phyloP scores from a whole-genome alignment of 805 yeast species.

The Scheffersomyces coipomensis region DNA sequence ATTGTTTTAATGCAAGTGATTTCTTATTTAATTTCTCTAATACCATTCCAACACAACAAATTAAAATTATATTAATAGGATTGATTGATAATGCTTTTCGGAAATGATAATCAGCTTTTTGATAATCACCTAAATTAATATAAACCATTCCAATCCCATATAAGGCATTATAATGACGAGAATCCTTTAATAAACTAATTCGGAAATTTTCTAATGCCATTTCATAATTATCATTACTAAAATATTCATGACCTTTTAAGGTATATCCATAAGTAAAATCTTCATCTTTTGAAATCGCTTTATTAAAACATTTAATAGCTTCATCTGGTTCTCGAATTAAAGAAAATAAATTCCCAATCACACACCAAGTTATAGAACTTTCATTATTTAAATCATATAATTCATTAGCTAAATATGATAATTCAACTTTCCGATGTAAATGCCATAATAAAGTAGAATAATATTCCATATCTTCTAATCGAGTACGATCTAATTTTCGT shows the following conservation, averaged over 20 bases:
- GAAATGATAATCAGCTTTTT: constrained; percentile 82
- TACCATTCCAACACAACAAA: constrained; percentile 94
- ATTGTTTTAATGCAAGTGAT: constrained; percentile 75
- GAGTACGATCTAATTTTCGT: constrained; percentile 68
- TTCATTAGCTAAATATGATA: constrained; percentile 83
- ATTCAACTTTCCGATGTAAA: constrained; percentile 71
- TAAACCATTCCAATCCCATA: constrained; percentile 96
- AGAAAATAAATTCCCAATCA: constrained; percentile 85
- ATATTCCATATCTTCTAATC: constrained; percentile 86
- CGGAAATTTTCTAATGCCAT: constrained; percentile 83
- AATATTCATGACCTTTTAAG: constrained; percentile 88
- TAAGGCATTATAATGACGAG: constrained; percentile 88
- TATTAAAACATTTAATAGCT: constrained; percentile 82
- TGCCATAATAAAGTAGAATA: constrained; percentile 94
- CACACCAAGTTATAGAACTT: constrained; percentile 89
- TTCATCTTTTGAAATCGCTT: constrained; percentile 68
- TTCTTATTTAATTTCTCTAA: constrained; percentile 70
- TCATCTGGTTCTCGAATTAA: constrained; percentile 81
- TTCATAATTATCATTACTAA: constrained; percentile 86
- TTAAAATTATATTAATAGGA: constrained; percentile 83
- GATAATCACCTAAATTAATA: constrained; percentile 79
- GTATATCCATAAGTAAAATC: constrained; percentile 86
- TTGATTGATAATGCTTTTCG: constrained; percentile 84
- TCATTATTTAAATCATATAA: constrained; percentile 60
- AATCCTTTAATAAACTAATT: constrained; percentile 70